Base-by-base conservation (phyloP, 2,329 filamentous ascomycete genomes). In the Zasmidium cellare region DNA sequence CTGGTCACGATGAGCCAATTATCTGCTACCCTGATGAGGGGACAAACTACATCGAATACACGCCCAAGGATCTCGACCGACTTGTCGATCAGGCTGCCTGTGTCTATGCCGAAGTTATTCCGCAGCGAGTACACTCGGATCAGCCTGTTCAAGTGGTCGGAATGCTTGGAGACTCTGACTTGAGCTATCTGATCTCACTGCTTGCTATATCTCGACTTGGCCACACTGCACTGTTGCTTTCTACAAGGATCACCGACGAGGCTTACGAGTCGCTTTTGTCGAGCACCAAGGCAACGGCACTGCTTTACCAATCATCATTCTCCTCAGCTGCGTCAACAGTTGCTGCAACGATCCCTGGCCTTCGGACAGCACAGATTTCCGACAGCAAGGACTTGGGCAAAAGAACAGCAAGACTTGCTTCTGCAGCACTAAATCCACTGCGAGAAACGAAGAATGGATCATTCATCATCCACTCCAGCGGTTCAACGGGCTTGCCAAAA, bases 401-500 rank as follows among this genome's bases (percentile, higher is more conserved):
- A 3, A 52, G 24, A 16, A 35, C 35, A n/a, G 50, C 38, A 20
- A 45, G 22, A 16, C 31, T 63, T 35, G 46, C 44, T 22, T 41
- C 31, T 18, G 52, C 52, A 7, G 59, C 65, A 20, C 56, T 74
- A 14, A 67, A 74, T 20, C 56, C 64, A 1, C 50, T 53, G 3
- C 58, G 57, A 6, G 71, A 74, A 58, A 64, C 61, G 22, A 66
- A 57, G n/a, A 63, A 72, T 63, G 64, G 72, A 53, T 69, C 63
- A 3, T 75, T 68, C 73, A 78, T 76, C 50, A 76, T 80, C 9
- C 78, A 80, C 61, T 79, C 77, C 0, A 76, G 74, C 23, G 84
- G 84, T 2, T 84, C 81, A 0, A 86, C 85, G 0, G 84, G 84
- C 0, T 71, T 86, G 0, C 84, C 85, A 0, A 87, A 87, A 59